phyloP scores from a whole-genome alignment of 2,329 filamentous ascomycete genomes.

The Fusarium oxysporum region DNA sequence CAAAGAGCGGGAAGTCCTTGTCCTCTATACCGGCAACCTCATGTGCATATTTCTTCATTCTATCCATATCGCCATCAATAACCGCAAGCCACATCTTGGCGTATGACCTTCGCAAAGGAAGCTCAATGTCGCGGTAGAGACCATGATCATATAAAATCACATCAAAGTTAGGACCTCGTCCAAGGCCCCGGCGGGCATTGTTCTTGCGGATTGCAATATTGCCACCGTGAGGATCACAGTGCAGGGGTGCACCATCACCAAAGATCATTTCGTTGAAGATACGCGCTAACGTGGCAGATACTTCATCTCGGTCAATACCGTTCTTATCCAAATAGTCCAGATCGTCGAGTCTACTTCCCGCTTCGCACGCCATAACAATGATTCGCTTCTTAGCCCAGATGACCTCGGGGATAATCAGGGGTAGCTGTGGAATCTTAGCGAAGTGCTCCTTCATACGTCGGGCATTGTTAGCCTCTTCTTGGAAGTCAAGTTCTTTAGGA shows the following conservation, averaged over 20 bases:
- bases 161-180: conserved; percentile 81
- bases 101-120: conserved; percentile 82
- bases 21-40: conserved; percentile 91
- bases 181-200: conserved; percentile 61
- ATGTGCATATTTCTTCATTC: conserved; percentile 89
- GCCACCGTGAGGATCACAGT: conserved; percentile 97
- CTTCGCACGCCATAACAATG: conserved; percentile 93
- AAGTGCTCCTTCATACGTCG: conserved; percentile 85
- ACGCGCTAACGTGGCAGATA: conserved; percentile 87
- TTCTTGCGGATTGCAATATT: conserved; percentile 94
- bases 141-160: conserved; percentile 97
- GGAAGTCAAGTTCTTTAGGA: conserved; percentile 92
- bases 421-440: conserved; percentile 75
- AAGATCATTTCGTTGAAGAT: conserved; percentile 99
- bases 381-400: conserved; percentile 91
- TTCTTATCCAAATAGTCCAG: conserved; percentile 86
- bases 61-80: conserved; percentile 84
- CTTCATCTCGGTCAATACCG: conserved; percentile 92
- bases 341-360: conserved; percentile 89
- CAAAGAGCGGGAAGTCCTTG: conserved; percentile 93
- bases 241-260: conserved; percentile 84
- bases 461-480: conserved; percentile 87
- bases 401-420: conserved; percentile 88
- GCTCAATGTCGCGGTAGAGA: conserved; percentile 91
- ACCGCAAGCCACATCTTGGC: conserved; percentile 98